A percentile compares a stretch with the other conserved stretches of the same genome.
phyloP scores from a whole-genome alignment of 805 yeast genomes.

The Metschnikowia drakensbergensis region DNA sequence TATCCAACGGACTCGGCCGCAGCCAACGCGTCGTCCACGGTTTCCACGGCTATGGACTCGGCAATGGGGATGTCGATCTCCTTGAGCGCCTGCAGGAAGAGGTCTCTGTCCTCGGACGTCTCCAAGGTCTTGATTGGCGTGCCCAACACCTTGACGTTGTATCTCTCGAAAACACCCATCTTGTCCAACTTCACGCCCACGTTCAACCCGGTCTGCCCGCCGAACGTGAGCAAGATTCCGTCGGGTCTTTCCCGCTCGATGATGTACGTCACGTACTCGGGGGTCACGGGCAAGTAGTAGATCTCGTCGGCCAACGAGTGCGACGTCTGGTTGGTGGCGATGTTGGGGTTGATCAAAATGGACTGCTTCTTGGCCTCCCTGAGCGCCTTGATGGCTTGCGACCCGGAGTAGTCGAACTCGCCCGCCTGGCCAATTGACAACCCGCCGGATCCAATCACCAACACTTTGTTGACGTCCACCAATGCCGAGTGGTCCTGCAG shows the following conservation, averaged over 20 bases:
- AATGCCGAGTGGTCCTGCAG: conserved; percentile 61
- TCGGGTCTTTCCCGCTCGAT: conserved; percentile 96
- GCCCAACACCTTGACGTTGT: conserved; percentile 91
- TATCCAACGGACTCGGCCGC: conserved; percentile 89
- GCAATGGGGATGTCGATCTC: conserved; percentile 97
- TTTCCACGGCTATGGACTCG: conserved; percentile 91
- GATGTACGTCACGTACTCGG: conserved; percentile 92
- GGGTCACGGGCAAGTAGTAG: conserved; percentile 92
- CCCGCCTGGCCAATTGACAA: conserved; percentile 98
- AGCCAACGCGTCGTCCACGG: conserved; percentile 85
- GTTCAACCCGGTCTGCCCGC: conserved; percentile 97
- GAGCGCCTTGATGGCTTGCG: conserved; percentile 95
- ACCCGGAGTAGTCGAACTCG: conserved; percentile 95
- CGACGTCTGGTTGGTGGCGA: conserved; percentile 95
- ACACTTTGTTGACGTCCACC: conserved; percentile 82
- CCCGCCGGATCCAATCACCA: conserved; percentile 96
- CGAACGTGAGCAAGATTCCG: conserved; percentile 92
- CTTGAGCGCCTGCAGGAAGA: conserved; percentile 90
- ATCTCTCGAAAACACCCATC: conserved; percentile 89
- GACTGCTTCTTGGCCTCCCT: conserved; percentile 85
- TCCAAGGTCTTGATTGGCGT: conserved; percentile 95
- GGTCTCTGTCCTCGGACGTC: conserved; percentile 96
- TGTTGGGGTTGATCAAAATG: conserved; percentile 89
- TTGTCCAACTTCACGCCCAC: conserved; percentile 94
- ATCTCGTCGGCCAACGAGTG: conserved; percentile 94